A percentile compares a stretch with the other conserved stretches of the same genome.
phyloP scores from a whole-genome alignment of 2,329 filamentous ascomycete species.

The Aspergillus brasiliensis region DNA sequence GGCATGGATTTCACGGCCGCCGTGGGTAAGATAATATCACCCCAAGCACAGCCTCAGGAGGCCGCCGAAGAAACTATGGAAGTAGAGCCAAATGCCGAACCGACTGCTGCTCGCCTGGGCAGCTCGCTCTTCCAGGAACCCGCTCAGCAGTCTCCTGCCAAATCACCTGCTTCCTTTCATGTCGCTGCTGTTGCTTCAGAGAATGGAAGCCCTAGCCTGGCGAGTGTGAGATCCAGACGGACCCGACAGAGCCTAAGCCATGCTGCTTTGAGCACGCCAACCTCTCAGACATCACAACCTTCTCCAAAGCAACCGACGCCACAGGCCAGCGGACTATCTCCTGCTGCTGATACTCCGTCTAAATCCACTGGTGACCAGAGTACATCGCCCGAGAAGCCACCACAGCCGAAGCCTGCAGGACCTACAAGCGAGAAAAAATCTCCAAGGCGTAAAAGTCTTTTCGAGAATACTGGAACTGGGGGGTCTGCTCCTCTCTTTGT shows the following conservation, averaged over 20 bases:
- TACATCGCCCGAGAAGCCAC: conserved; percentile 54
- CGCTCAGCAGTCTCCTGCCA: conserved; percentile 34
- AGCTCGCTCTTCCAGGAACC: conserved; percentile 52
- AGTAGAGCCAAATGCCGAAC: conserved; percentile 60
- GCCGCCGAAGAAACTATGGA: conserved; percentile 62
- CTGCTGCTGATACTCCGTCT: conserved; percentile 54
- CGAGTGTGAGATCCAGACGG: conserved; percentile 53
- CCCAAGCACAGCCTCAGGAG: conserved; percentile 38
- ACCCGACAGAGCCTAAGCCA: conserved; percentile 51
- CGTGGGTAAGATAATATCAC: conserved; percentile 63
- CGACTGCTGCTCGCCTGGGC: conserved; percentile 49
- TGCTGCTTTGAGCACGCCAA: conserved; percentile 49
- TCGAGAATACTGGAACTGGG: conserved; percentile 59
- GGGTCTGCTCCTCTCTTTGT: conserved; percentile 64
- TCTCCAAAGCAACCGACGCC: conserved; percentile 50
- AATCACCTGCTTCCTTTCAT: conserved; percentile 32
- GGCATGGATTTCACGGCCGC: conserved; percentile 70
- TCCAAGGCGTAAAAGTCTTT: conserved; percentile 48
- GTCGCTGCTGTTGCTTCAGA: conserved; percentile 48
- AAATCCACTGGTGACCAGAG: conserved; percentile 50
- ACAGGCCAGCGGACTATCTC: conserved; percentile 47
- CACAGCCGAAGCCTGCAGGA: conserved; percentile 44
- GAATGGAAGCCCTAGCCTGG: conserved; percentile 58
- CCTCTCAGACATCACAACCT: conserved; percentile 37
- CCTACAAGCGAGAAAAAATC: conserved; percentile 41